phyloP scores from a whole-genome alignment of 1,284 basidiomycete species.

The Anthracocystis walkeri region DNA sequence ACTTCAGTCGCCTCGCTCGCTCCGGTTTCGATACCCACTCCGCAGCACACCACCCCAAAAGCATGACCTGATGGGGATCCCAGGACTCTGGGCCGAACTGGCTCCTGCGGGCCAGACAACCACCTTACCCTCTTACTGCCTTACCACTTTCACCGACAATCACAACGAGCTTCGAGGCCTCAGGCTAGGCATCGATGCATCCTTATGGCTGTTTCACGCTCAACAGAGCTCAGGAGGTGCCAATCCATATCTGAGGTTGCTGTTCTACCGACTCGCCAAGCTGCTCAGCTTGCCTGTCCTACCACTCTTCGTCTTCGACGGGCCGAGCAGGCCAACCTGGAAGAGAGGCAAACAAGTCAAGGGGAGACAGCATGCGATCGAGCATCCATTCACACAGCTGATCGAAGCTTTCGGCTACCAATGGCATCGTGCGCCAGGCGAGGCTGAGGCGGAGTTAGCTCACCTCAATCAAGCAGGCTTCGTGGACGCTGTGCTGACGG shows the following conservation, averaged over 20 bases:
- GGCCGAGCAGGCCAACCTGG: constrained; percentile 81
- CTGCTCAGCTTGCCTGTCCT: constrained; percentile 83
- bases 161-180: constrained; percentile 29
- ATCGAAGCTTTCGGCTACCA: constrained; percentile 87
- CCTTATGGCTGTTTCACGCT: constrained; percentile 72
- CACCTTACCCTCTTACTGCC: constrained; percentile 45
- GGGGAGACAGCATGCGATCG: constrained; percentile 63
- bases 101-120: constrained; percentile 42
- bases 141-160: constrained; percentile 33
- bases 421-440: constrained; percentile 81
- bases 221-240: constrained; percentile 70
- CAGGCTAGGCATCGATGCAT: constrained; percentile 62
- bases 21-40: background rate
- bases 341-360: constrained; percentile 83
- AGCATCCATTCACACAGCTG: constrained; percentile 72
- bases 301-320: constrained; percentile 94
- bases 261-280: constrained; percentile 75
- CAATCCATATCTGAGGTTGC: constrained; percentile 71
- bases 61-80: constrained; percentile 56
- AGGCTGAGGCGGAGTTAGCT: constrained; percentile 95
- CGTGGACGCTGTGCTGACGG: constrained; percentile 89
- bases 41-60: background rate
- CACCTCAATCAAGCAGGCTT: constrained; percentile 82
- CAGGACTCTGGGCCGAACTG: constrained; percentile 61
- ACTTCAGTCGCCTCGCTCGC: background rate